These are phyloP conservation scores for Lachnellula arida DNA, from an alignment of 2,329 filamentous ascomycete species.

Conservation along the genomic window DNA sequence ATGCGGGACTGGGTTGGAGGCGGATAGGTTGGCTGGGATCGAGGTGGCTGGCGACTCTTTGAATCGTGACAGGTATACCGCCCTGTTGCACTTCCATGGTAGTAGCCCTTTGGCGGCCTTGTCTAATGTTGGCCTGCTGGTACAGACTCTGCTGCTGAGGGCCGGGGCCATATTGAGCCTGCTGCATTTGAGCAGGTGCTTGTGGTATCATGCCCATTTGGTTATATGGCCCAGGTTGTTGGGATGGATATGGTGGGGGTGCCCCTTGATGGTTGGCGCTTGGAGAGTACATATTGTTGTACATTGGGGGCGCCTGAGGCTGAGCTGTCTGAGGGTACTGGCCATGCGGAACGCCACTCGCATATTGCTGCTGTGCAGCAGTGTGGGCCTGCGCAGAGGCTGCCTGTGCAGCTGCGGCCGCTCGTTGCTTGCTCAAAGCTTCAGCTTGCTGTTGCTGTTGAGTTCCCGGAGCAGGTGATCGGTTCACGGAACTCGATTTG, in stretches of 20 bases:
- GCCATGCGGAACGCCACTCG: conserved; percentile 40
- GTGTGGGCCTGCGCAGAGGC: conserved; percentile 48
- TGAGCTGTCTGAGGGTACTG: conserved; percentile 42
- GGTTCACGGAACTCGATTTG: conserved; percentile 77
- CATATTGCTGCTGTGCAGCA: conserved; percentile 62
- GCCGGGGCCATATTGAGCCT: conserved; percentile 55
- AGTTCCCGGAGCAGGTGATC: conserved; percentile 86
- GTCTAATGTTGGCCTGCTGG: conserved; percentile 69
- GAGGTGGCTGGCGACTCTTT: conserved; percentile 91
- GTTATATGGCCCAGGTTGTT: conserved; percentile 61
- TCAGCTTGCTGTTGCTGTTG: conserved; percentile 96
- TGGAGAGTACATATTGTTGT: conserved; percentile 78
- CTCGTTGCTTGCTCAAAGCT: conserved; percentile 86
- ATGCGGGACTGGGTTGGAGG: conserved; percentile 90
- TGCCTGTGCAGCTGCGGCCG: conserved; percentile 53
- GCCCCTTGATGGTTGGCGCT: conserved; percentile 45
- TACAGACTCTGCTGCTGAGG: conserved; percentile 61
- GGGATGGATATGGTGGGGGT: conserved; percentile 75
- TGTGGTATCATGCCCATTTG: conserved; percentile 66
- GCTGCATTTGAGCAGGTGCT: conserved; percentile 59
- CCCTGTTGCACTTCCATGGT: conserved; percentile 95
- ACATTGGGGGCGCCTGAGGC: conserved; percentile 57
- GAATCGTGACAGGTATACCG: conserved; percentile 86
- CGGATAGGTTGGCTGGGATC: conserved; percentile 93
- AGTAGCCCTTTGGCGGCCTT: conserved; percentile 80